A percentile compares a stretch with the other conserved stretches of the same genome.
phyloP scores from a whole-genome alignment of 1,139 yeast genomes.

The Trichomonascaceae sp. region DNA sequence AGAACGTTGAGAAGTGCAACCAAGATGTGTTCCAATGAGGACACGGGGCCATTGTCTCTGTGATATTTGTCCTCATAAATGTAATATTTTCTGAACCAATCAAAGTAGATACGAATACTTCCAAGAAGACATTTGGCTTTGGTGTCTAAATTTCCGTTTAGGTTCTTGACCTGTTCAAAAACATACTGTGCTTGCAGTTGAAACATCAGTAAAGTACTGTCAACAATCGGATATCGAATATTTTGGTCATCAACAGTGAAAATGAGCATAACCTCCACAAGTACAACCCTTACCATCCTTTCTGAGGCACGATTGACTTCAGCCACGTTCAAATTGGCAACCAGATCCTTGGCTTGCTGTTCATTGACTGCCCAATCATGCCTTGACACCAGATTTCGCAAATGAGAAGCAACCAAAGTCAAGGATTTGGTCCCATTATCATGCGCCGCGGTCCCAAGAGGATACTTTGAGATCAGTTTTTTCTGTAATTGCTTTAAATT shows the following conservation, averaged over 20 bases:
- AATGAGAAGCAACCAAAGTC: background rate
- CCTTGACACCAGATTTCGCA: background rate
- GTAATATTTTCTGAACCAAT: slow-evolving; percentile 9
- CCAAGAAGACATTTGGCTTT: background rate
- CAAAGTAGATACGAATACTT: slow-evolving; percentile 1
- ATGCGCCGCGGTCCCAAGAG: background rate
- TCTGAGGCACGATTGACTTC: background rate
- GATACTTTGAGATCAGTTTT: background rate
- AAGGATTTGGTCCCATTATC: background rate
- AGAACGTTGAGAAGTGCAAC: slow-evolving; percentile 1
- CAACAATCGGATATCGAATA: background rate
- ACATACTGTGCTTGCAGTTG: background rate
- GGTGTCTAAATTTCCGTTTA: background rate
- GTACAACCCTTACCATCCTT: background rate
- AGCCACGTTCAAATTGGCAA: background rate
- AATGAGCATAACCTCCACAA: background rate
- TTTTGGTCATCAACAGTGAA: background rate
- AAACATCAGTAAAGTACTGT: background rate
- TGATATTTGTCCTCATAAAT: background rate
- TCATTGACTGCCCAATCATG: background rate
- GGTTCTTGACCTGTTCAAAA: background rate
- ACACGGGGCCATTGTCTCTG: background rate
- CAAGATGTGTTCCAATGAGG: background rate
- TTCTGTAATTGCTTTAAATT: background rate
- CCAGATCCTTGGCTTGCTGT: background rate